Evolutionary conservation across 805 yeast genomes (phyloP), one percentile per base, ranked within the genome.

Genomic region (Cyberlindnera bimundalis): DNA sequence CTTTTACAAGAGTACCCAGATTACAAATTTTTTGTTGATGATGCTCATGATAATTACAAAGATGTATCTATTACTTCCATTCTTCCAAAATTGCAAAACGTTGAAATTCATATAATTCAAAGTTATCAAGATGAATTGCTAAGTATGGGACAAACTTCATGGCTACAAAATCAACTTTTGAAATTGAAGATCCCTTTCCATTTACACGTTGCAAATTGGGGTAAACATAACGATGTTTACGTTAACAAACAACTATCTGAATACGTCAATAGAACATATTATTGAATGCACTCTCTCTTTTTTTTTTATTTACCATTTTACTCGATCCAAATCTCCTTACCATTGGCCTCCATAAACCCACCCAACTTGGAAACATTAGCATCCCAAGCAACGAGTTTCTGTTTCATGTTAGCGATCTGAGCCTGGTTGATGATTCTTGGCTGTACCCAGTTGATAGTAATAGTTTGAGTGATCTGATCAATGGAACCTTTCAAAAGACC

Each of bases 381-480:
- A 52, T 84, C 82, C 99, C 99, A 93, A 37, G 70, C 72, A 20
- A 71, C 70, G 58, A 93, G 74, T 54, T 85, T 84, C 38, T 73
- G 71, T 50, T 79, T 79, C 84, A 93, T 87, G 32, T 73, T 72
- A 42, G 71, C 75, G 43, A 91, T 84, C 70, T 93, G 99, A 32
- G 76, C 77, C 48, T 70, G 71, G 56, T 87, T 87, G 74, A 93
- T 82, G 40, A 89, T 86, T 56, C 98, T 76, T 44, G 99, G 98
- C 70, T 93, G 98, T 47, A 91, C 82, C 99, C 99, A 93, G 20
- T 84, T 79, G 35, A 93, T 80, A 25, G 83, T 79, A 42, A 93
- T 84, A 12, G 82, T 68, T 61, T 82, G 78, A 36, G 78, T 76
- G 31, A 89, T 86, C 67, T 93, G 95, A 61, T 93, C 95, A 53